A percentile compares a stretch with the other conserved stretches of the same genome.
Evolutionary conservation across 2,329 filamentous ascomycete species (phyloP).

Genomic region (Endocalyx cinctus): DNA sequence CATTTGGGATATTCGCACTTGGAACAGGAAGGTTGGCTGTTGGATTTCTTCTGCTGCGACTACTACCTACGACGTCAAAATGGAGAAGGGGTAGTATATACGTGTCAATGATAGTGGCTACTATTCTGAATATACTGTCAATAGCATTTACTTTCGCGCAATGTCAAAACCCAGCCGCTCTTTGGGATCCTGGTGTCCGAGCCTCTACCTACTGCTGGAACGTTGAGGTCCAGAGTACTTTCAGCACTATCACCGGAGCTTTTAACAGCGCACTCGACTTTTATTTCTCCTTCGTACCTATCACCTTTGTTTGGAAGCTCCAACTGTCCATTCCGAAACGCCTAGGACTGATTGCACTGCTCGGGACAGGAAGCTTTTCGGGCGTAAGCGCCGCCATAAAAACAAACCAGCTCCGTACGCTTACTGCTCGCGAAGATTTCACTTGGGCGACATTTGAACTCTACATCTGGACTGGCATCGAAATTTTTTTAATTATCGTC

Average conservation of each 20-base stretch:
- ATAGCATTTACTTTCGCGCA: slow-evolving; percentile 6
- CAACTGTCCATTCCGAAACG: slow-evolving; percentile 1
- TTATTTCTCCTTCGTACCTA: background rate
- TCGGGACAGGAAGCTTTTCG: slow-evolving; percentile 1
- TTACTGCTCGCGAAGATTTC: background rate
- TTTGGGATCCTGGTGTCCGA: slow-evolving; percentile 6
- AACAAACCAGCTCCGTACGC: too few relatives aligned
- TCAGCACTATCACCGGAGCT: slow-evolving; percentile 1
- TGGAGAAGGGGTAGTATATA: too few relatives aligned
- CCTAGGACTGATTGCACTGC: background rate
- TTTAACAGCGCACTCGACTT: slow-evolving; percentile 2
- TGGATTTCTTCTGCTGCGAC: slow-evolving; percentile 4
- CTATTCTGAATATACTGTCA: background rate
- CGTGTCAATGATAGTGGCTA: too few relatives aligned
- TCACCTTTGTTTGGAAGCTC: background rate
- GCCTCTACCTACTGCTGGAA: slow-evolving; percentile 1
- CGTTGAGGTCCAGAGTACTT: background rate
- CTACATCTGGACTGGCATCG: slow-evolving; percentile 3
- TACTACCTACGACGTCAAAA: background rate
- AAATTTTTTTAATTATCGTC: slow-evolving; percentile 5
- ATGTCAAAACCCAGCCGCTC: slow-evolving; percentile 3
- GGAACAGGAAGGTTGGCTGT: slow-evolving; percentile 5
- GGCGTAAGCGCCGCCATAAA: slow-evolving; percentile 4
- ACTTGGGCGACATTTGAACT: slow-evolving; percentile 2
- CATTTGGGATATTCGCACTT: slow-evolving; percentile 1